phyloP scores from a whole-genome alignment of 805 yeast genomes.

The Huiozyma sinensis region DNA sequence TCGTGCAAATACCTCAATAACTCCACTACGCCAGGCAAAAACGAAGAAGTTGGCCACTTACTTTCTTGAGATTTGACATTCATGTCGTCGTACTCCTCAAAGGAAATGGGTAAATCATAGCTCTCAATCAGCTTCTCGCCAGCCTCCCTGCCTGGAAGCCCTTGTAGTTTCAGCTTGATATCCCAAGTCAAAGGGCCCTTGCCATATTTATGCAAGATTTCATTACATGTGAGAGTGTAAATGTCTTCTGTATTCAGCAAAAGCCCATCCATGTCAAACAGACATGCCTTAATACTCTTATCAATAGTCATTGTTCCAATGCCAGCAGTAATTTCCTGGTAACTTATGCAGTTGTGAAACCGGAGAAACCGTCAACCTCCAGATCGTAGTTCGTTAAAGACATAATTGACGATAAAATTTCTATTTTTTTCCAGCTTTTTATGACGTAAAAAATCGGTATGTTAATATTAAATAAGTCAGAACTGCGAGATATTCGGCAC shows the following conservation, averaged over 20 bases:
- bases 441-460: too few species aligned
- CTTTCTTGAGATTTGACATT: conserved; percentile 40
- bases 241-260: conserved; percentile 85
- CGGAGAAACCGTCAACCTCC: not conserved
- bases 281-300: conserved; percentile 24
- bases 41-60: conserved; percentile 53
- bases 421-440: too few species aligned
- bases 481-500: too few species aligned
- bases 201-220: conserved; percentile 53
- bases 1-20: conserved; percentile 44
- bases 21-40: conserved; percentile 80
- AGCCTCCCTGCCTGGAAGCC: conserved; percentile 79
- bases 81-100: conserved; percentile 48
- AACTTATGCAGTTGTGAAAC: too few species aligned
- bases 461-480: too few species aligned
- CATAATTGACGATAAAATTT: too few species aligned
- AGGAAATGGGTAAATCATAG: conserved; percentile 55
- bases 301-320: conserved; percentile 1
- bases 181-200: conserved; percentile 87
- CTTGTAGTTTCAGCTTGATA: conserved; percentile 77
- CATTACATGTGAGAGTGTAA: conserved; percentile 70
- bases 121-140: conserved; percentile 53
- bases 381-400: not conserved
- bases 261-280: conserved; percentile 86
- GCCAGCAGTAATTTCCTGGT: too few species aligned